Conservation (phyloP, 2,329 filamentous ascomycete genomes). For the Claviceps humidiphila region DNA sequence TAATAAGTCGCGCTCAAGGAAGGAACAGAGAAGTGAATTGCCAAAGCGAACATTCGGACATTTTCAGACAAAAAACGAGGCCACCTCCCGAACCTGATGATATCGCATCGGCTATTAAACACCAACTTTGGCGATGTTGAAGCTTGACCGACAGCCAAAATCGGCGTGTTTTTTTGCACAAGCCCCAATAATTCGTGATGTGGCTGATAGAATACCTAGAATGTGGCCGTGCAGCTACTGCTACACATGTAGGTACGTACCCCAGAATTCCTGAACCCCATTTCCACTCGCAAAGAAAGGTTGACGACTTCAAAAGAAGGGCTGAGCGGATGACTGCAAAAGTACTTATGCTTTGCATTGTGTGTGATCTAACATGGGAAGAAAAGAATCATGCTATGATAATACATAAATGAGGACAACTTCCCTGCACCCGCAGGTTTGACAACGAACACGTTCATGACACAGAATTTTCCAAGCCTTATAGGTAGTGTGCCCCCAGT, state of each 20-base stretch:
- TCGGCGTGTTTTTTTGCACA: background rate
- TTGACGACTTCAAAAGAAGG: no score
- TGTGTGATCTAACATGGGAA: no score
- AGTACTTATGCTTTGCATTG: no score
- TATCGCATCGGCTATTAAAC: background rate
- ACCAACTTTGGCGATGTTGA: background rate
- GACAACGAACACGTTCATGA: background rate
- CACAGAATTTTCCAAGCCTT: background rate
- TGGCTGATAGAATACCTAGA: background rate
- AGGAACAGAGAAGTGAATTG: background rate
- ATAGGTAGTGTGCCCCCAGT: background rate
- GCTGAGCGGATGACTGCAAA: no score
- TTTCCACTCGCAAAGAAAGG: no score
- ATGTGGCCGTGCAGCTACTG: background rate
- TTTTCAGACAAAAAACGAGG: background rate
- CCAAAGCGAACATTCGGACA: background rate
- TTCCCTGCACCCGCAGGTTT: background rate
- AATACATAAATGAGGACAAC: no score
- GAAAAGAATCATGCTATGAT: background rate
- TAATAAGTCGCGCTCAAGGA: background rate
- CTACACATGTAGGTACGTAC: no score
- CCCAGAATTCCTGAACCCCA: no score
- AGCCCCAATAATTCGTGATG: background rate
- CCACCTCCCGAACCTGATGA: background rate
- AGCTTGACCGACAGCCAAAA: background rate